Percentiles rank a stretch among this genome's conserved stretches.
Conservation (phyloP, 2,329 filamentous ascomycete genomes). For the Penicillium sp. region DNA sequence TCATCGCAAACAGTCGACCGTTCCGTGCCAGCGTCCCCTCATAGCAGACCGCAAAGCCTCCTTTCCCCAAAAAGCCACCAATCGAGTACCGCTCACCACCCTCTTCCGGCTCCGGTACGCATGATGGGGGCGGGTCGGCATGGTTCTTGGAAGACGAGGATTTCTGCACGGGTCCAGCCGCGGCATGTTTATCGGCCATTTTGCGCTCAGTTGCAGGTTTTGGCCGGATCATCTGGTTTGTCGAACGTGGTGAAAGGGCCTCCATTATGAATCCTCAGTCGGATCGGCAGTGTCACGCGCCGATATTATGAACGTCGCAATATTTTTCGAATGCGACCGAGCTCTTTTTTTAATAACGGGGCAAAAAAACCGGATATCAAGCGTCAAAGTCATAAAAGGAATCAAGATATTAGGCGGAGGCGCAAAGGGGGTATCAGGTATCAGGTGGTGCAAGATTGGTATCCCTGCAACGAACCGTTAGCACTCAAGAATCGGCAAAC, state of each 20-base stretch:
- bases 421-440: slow-evolving; percentile 29
- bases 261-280: slow-evolving; percentile 43
- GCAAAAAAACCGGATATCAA: slow-evolving; percentile 10
- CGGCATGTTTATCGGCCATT: slow-evolving; percentile 41
- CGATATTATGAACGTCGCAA: slow-evolving; percentile 4
- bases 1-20: slow-evolving; percentile 53
- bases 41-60: slow-evolving; percentile 57
- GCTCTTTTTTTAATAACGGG: background rate
- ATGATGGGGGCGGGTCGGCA: slow-evolving; percentile 49
- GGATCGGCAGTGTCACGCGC: background rate
- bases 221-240: slow-evolving; percentile 51
- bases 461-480: slow-evolving; percentile 30
- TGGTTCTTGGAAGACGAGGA: slow-evolving; percentile 46
- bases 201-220: slow-evolving; percentile 45
- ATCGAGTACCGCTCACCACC: slow-evolving; percentile 51
- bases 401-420: slow-evolving; percentile 13
- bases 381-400: slow-evolving; percentile 20
- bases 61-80: slow-evolving; percentile 53
- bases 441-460: slow-evolving; percentile 23
- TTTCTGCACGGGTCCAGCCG: slow-evolving; percentile 36
- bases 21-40: slow-evolving; percentile 51
- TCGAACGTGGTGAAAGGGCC: slow-evolving; percentile 53
- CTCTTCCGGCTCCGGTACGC: slow-evolving; percentile 50
- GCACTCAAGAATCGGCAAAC: slow-evolving; percentile 24
- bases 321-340: background rate